phyloP scores from a whole-genome alignment of 352 stramenopile genomes.

The Phytophthora sp. region DNA sequence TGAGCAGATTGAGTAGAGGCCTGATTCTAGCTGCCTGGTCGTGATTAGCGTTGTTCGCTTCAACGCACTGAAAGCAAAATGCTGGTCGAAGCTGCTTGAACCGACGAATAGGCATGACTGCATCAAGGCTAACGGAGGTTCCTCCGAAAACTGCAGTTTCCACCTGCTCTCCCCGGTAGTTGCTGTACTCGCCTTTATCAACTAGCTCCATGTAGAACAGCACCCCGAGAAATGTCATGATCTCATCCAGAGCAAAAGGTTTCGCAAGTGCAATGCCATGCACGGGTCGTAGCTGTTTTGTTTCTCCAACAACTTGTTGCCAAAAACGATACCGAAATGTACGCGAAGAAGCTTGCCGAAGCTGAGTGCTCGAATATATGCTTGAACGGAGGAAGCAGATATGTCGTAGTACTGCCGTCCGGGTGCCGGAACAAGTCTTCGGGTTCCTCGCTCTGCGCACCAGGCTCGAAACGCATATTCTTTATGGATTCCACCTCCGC shows the following conservation, averaged over 20 bases:
- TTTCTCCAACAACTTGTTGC: slow-evolving; percentile 35
- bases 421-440: neutral
- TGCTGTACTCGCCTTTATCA: too few relatives aligned
- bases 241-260: too few relatives aligned
- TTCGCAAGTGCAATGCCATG: slow-evolving; percentile 6
- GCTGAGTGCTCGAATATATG: slow-evolving; percentile 34
- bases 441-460: neutral
- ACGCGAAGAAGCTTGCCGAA: slow-evolving; percentile 35
- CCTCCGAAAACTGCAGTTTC: slow-evolving; percentile 24
- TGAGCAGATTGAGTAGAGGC: neutral
- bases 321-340: slow-evolving; percentile 33
- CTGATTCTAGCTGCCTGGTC: slow-evolving; percentile 10
- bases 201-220: too few relatives aligned
- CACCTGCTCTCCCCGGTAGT: neutral
- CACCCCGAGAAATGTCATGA: too few relatives aligned
- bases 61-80: slow-evolving; percentile 34
- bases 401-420: too few relatives aligned
- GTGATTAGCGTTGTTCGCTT: slow-evolving; percentile 1
- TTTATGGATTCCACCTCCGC: neutral
- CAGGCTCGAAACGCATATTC: slow-evolving; percentile 3
- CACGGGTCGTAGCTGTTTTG: slow-evolving; percentile 13
- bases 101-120: slow-evolving; percentile 30
- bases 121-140: slow-evolving; percentile 4
- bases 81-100: slow-evolving; percentile 40
- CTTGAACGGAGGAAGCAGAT: slow-evolving; percentile 6